Evolutionary conservation across 2,329 filamentous ascomycete species (phyloP), one percentile per base, ranked within the genome.

Genomic region (Colletotrichum somersetense): DNA sequence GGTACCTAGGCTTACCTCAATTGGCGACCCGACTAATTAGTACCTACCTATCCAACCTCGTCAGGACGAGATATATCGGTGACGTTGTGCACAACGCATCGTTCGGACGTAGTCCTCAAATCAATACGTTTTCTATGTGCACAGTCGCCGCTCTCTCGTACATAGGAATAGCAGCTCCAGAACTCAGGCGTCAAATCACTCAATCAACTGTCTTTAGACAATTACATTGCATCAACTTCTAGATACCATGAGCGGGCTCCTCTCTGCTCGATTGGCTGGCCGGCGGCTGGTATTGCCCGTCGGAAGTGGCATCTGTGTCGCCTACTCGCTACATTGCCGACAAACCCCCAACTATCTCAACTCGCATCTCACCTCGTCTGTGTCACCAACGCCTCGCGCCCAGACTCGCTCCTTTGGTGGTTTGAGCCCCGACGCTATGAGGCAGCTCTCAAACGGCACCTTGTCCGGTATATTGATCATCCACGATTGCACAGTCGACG

Each of bases 361-460:
- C 46, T 40, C 35, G 26, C 30, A 55, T 63, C 66, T 40, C 18
- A 20, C 58, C 16, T 33, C 56, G 5, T 56, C 44, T 30, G 63
- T 20, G 26, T 30, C 55, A 16, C 26, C 56, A 14, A 18, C n/a
- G 18, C 14, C 33, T 52, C 62, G 42, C 26, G 40, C 42, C 18
- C 56, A 55, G 26, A 53, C 20, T 30, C 62, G 56, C 16, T 42
- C 61, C n/a, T 59, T 48, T 33, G 53, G 62, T 18, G 57, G 67
- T 23, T 48, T 73, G 23, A 68, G 20, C n/a, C 23, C 73, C 10
- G 67, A 72, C 20, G 50, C 58, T 4, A 63, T 74, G 38, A 74
- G 44, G 40, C 63, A 74, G 44, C 50, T 73, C 7, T 74, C 73
- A 8, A 70, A 57, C 44, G 73, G 73, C 18, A 66, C 64, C 42